phyloP scores from a whole-genome alignment of 306 rosid species.

The Lathyrus sativus region DNA sequence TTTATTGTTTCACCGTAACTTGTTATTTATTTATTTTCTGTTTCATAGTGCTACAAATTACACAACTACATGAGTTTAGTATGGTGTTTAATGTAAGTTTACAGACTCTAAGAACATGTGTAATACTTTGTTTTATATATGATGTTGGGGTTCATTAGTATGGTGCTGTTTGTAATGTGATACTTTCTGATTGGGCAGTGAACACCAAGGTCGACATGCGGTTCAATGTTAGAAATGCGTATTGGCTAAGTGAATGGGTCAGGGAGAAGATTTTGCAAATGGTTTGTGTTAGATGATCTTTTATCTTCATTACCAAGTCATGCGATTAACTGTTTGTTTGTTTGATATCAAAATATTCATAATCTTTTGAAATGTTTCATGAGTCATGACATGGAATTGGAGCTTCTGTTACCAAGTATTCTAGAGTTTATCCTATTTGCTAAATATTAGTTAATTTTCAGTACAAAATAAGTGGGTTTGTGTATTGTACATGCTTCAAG shows the following conservation, averaged over 20 bases:
- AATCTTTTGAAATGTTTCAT: neutral
- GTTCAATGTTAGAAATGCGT: slow-evolving; percentile 73
- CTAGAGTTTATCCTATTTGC: neutral
- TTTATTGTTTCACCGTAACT: no score
- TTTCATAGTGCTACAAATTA: neutral
- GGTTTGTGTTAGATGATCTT: slow-evolving; percentile 48
- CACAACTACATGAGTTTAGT: neutral
- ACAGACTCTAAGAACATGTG: neutral
- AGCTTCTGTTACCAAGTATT: neutral
- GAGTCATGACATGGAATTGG: neutral
- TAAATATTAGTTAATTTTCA: neutral
- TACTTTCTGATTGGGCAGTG: slow-evolving; percentile 51
- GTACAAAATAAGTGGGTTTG: neutral
- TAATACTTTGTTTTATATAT: neutral
- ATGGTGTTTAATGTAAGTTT: neutral
- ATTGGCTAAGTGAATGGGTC: slow-evolving; percentile 79
- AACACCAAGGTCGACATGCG: slow-evolving; percentile 99
- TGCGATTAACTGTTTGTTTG: slow-evolving; percentile 20
- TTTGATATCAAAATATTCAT: neutral
- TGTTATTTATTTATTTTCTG: neutral
- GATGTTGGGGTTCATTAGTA: slow-evolving; percentile 9
- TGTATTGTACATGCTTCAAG: neutral
- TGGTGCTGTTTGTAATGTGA: neutral
- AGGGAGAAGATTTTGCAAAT: slow-evolving; percentile 79
- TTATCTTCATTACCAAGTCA: neutral